These are phyloP conservation scores for Terfezia claveryi DNA, from an alignment of 495 filamentous ascomycete species.

Conservation along the genomic window DNA sequence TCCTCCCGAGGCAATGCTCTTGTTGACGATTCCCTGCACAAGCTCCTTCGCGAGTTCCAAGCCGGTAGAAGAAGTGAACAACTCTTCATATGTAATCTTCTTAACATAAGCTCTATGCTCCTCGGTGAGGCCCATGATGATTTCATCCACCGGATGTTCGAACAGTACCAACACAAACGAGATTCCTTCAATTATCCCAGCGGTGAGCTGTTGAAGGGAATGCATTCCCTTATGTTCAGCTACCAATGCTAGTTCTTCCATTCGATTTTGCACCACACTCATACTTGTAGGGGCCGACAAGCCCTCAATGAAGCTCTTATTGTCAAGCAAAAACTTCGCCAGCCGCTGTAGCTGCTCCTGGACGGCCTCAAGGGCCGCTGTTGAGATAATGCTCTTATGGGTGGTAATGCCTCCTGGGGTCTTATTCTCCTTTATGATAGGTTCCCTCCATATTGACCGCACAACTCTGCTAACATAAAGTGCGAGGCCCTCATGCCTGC, in stretches of 20 bases:
- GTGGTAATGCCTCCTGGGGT: slow-evolving; percentile 18
- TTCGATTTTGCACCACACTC: slow-evolving; percentile 43
- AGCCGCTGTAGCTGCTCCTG: slow-evolving; percentile 63
- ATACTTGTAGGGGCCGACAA: slow-evolving; percentile 67
- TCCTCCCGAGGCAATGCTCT: slow-evolving; percentile 82
- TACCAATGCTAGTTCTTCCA: slow-evolving; percentile 75
- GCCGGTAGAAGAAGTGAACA: slow-evolving; percentile 58
- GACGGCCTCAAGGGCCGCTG: slow-evolving; percentile 44
- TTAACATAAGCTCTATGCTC: slow-evolving; percentile 41
- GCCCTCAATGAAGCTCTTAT: slow-evolving; percentile 79
- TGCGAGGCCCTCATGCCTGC: slow-evolving; percentile 67
- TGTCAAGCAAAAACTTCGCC: slow-evolving; percentile 56
- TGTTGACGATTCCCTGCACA: slow-evolving; percentile 93
- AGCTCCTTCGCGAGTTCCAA: slow-evolving; percentile 87
- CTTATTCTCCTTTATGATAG: slow-evolving; percentile 23
- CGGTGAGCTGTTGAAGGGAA: slow-evolving; percentile 58
- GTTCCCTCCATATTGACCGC: slow-evolving; percentile 60
- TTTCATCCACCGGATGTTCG: slow-evolving; percentile 75
- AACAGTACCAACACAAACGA: slow-evolving; percentile 85
- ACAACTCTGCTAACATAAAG: slow-evolving; percentile 71
- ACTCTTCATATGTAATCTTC: slow-evolving; percentile 58
- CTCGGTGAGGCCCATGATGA: slow-evolving; percentile 56
- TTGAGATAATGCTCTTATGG: slow-evolving; percentile 37
- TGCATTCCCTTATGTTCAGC: slow-evolving; percentile 84
- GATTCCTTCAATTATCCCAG: slow-evolving; percentile 80